A percentile compares a stretch with the other conserved stretches of the same genome.
Conservation (phyloP, 1,284 basidiomycete genomes). For the Fomes fomentarius region DNA sequence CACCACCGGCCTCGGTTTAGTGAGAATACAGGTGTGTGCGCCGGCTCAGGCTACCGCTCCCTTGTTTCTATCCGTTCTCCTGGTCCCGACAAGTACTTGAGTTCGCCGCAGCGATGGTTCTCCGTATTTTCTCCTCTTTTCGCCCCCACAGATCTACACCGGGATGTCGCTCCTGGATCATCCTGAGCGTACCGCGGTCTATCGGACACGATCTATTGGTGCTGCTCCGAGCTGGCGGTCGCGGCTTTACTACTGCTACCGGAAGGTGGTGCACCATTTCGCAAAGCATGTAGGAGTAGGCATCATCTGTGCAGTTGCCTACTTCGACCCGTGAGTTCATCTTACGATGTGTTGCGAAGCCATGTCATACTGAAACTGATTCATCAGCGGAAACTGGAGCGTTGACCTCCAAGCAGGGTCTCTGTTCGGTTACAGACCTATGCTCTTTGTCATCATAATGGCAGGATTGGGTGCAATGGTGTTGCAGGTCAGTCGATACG, state of each 20-base stretch:
- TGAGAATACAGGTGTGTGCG: constrained; percentile 27
- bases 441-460: constrained; percentile 85
- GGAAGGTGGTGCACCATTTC: constrained; percentile 44
- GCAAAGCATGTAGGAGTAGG: constrained; percentile 61
- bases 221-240: constrained; percentile 12
- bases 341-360: background rate
- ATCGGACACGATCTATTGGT: constrained; percentile 11
- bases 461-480: constrained; percentile 82
- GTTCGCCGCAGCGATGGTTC: constrained; percentile 21
- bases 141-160: constrained; percentile 14
- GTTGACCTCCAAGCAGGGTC: constrained; percentile 77
- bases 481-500: constrained; percentile 53
- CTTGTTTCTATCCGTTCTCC: constrained; percentile 30
- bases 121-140: constrained; percentile 4
- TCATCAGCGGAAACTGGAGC: constrained; percentile 62
- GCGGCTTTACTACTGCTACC: constrained; percentile 2
- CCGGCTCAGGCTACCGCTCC: constrained; percentile 31
- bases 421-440: constrained; percentile 71
- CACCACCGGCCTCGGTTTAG: constrained; percentile 21
- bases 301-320: constrained; percentile 60
- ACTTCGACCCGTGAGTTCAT: constrained; percentile 63
- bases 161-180: constrained; percentile 26
- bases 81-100: constrained; percentile 32
- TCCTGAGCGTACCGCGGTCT: constrained; percentile 20
- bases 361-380: constrained; percentile 5